phyloP scores from a whole-genome alignment of 306 rosid genomes.

The Comarum palustre region DNA sequence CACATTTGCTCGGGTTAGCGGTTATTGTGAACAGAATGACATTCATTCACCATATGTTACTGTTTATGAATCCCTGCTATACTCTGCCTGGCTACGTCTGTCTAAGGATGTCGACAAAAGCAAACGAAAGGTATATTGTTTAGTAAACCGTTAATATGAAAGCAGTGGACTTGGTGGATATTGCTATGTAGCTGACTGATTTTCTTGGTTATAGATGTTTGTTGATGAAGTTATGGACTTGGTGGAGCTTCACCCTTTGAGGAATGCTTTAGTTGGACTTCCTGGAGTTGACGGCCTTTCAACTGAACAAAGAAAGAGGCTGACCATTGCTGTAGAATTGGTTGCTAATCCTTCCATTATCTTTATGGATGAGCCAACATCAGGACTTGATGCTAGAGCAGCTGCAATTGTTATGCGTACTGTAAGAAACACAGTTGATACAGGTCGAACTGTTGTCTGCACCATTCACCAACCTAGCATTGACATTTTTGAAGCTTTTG shows the following conservation, averaged over 20 bases:
- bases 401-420: constrained; percentile 91
- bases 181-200: background rate
- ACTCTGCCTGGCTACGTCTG: constrained; percentile 80
- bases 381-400: constrained; percentile 91
- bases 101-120: constrained; percentile 51
- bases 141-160: background rate
- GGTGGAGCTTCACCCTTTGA: constrained; percentile 62
- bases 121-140: constrained; percentile 40
- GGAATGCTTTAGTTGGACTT: constrained; percentile 68
- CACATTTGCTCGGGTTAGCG: constrained; percentile 81
- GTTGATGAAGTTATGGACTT: constrained; percentile 80
- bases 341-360: constrained; percentile 91
- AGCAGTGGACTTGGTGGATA: background rate
- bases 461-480: constrained; percentile 93
- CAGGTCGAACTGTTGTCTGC: constrained; percentile 91
- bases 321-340: constrained; percentile 82
- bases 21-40: constrained; percentile 88
- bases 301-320: constrained; percentile 79
- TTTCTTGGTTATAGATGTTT: constrained; percentile 39
- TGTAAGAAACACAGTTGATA: constrained; percentile 82
- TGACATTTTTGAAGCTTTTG: constrained; percentile 89
- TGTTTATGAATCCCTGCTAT: constrained; percentile 63
- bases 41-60: constrained; percentile 93
- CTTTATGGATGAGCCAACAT: constrained; percentile 93
- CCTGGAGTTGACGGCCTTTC: constrained; percentile 86